Evolutionary conservation across 768 basidiomycete genomes (phyloP), one percentile per base, ranked within the genome.

Genomic region (Leucocoprinus leucothites): DNA sequence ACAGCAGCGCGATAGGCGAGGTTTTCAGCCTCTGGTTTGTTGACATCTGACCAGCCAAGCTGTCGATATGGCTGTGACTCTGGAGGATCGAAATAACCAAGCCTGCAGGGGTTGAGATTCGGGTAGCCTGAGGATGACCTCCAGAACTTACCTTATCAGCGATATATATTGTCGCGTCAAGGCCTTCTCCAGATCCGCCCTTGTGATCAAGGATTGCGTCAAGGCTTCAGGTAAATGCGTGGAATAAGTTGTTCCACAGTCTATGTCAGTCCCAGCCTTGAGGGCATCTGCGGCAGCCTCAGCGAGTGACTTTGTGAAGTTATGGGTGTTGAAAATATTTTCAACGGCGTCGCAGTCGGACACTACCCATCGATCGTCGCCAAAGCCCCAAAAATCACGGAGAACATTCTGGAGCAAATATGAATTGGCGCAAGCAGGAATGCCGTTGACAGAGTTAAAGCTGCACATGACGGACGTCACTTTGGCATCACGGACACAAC

Each of bases 391-490:
- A 45, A 69, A 66, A 51, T 81, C 80, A 16, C 82, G 71, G 19
- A 82, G 63, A 22, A 85, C 63, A 24, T 70, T 69, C 61, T 82
- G 80, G 26, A 85, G 69, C 25, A 85, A 69, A 60, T 77, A 83
- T 1, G 74, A 70, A 60, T 73, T 76, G 22, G 80, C 82, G 60
- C 82, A 85, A 0, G 78, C 71, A 3, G 82, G 82, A 25, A 84
- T 65, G 2, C 82, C 82, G 56, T 84, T 83, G 18, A 85, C 80
- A 7, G 81, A 76, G 57, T 84, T 85, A 62, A 83, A 85, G 58
- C 77, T 79, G 70, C 82, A 85, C 82, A 84, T 84, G 38, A 82
- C 70, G 16, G 78, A 78, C 2, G 73, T 79, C 35, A 80, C 82
- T 60, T 81, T 80, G 13, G 82, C 82, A 58, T 85, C 83, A 41